Evolutionary conservation across 1,139 yeast species (phyloP), one percentile per base, ranked within the genome.

Genomic region (Geotrichum aggregatum): DNA sequence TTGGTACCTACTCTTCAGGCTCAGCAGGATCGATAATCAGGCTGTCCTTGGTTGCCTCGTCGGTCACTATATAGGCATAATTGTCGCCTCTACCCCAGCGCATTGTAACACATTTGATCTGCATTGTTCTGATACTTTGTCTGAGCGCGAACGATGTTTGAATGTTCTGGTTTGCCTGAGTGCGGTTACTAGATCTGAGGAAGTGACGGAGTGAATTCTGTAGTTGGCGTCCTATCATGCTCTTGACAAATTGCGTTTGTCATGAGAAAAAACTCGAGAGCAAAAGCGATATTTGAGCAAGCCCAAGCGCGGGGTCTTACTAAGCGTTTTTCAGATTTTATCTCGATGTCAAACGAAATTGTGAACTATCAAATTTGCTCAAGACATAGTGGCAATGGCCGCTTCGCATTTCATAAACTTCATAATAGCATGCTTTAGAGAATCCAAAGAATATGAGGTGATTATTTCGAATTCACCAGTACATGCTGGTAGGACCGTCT

Each of bases 71-170:
- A 66, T 92, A 92, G 60, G 94, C 78, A 70, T 91, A 92, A 72
- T 92, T 92, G 69, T 89, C 94, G 54, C 97, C 96, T 28, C 79
- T 69, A 54, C 92, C 89, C 98, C 98, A 91, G 71, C 97, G 81
- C 96, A 89, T 91, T 56, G 92, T 91, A 61, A 92, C 80, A 36
- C 85, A 71, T 63, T 81, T 77, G 56, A 91, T 77, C 63, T 87
- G 94, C 98, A 91, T 91, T 48, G 67, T 77, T 62, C 87, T 66
- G 13, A 30, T 44, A 3, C n/a, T 11, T 34, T 44, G 41, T 34
- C 18, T 11, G 34, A 41, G 31, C 26, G 4, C 4, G 4, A 36
- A 36, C 3, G 40, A 11, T 19, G 16, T 6, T 33, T 3, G 35
- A 14, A 11, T 14, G 5, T 6, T 11, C 16, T 14, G 35, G 35